These are phyloP conservation scores for Trametes cubensis DNA, from an alignment of 768 basidiomycete species.

Conservation along the genomic window DNA sequence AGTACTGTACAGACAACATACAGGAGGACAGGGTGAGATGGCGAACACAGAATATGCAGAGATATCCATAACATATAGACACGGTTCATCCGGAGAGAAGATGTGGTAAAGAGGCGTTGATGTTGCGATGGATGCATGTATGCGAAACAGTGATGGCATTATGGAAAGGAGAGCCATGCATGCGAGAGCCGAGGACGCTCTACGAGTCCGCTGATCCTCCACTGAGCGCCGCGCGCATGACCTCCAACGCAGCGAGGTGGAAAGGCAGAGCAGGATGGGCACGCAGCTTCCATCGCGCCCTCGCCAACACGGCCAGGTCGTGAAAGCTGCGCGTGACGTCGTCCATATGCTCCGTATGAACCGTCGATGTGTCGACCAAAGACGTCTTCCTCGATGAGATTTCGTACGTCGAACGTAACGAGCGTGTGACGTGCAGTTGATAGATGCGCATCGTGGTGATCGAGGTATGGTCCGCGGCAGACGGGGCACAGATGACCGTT, in stretches of 20 bases:
- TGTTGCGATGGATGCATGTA: no score
- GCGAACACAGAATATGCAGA: background rate
- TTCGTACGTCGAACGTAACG: conserved; percentile 41
- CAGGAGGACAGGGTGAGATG: background rate
- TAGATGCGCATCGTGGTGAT: conserved; percentile 62
- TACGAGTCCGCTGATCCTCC: conserved; percentile 24
- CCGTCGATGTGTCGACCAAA: conserved; percentile 1
- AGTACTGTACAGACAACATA: conserved; percentile 5
- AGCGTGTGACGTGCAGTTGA: conserved; percentile 55
- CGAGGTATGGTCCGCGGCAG: conserved; percentile 45
- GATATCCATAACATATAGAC: background rate
- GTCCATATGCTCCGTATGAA: conserved; percentile 35
- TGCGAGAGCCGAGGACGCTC: background rate
- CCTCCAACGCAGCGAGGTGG: conserved; percentile 73
- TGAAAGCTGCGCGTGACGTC: conserved; percentile 73
- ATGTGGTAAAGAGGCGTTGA: no score
- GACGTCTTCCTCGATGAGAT: conserved; percentile 5
- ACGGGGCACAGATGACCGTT: conserved; percentile 59
- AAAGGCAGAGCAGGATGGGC: conserved; percentile 63
- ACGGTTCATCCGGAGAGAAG: background rate
- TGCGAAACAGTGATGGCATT: no score
- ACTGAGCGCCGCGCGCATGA: conserved; percentile 50
- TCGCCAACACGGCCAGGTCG: conserved; percentile 66
- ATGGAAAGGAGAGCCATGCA: background rate
- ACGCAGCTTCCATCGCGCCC: conserved; percentile 50